phyloP scores from a whole-genome alignment of 176 grass and related monocot species.

The Avena insularis region DNA sequence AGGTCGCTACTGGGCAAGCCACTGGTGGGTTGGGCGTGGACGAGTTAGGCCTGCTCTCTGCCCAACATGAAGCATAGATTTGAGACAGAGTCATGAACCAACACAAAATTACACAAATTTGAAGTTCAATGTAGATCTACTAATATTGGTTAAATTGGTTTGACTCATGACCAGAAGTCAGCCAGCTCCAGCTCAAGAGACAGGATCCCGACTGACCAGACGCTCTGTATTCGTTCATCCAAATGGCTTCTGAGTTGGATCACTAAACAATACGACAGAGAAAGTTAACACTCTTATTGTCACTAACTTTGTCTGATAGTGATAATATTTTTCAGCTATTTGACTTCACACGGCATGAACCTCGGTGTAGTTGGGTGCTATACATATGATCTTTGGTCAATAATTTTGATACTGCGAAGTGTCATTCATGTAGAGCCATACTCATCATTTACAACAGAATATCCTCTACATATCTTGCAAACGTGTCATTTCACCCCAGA shows the following conservation, averaged over 20 bases:
- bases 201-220: not conserved
- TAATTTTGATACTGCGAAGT: constrained; percentile 20
- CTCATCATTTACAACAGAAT: constrained; percentile 17
- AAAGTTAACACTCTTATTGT: constrained; percentile 7
- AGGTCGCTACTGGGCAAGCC: no score
- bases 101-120: no score
- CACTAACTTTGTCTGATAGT: not conserved
- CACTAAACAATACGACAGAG: not conserved
- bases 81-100: no score
- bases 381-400: constrained; percentile 9
- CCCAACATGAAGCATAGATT: no score
- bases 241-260: not conserved
- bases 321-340: constrained; percentile 34
- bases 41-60: no score
- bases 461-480: not conserved
- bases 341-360: constrained; percentile 18
- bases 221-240: not conserved
- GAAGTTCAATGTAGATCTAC: no score
- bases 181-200: not conserved
- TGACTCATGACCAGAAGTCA: not conserved
- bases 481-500: not conserved
- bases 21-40: no score
- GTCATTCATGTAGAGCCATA: not conserved
- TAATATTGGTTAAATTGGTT: not conserved
- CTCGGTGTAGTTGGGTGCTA: not conserved